Evolutionary conservation across 768 basidiomycete genomes (phyloP).

Genomic region (Piloderma croceum): DNA sequence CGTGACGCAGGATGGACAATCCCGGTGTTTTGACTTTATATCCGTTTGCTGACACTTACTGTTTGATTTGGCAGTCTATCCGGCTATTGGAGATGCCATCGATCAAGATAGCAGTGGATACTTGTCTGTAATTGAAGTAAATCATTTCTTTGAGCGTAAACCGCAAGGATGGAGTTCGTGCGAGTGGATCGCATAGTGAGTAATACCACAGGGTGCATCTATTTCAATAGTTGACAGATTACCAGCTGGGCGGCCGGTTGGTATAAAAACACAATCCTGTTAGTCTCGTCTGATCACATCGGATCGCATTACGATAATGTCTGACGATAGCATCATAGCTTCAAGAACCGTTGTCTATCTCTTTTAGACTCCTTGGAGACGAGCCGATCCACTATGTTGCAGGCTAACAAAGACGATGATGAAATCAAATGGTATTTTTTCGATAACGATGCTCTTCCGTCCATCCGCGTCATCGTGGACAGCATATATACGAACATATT

Average conservation of each 20-base stretch:
- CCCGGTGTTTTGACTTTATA: no score
- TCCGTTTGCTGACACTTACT: no score
- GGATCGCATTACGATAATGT: no score
- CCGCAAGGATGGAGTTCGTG: conserved; percentile 19
- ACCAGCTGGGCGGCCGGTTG: conserved; percentile 25
- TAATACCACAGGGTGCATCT: background rate
- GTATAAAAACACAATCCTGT: conserved; percentile 22
- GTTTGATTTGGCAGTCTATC: no score
- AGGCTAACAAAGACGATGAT: no score
- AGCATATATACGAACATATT: conserved; percentile 5
- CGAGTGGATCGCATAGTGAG: conserved; percentile 18
- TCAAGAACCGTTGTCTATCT: no score
- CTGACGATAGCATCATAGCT: no score
- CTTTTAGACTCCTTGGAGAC: no score
- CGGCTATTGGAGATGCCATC: conserved; percentile 21
- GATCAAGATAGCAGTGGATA: conserved; percentile 22
- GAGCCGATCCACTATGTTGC: no score
- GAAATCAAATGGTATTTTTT: no score
- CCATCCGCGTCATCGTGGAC: conserved; percentile 13
- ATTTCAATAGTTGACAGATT: background rate
- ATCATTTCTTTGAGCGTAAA: conserved; percentile 18
- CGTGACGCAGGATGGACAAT: no score
- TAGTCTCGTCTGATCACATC: background rate
- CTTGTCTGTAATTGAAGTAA: conserved; percentile 19
- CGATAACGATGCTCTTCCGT: no score